These are phyloP conservation scores for Diaporthe humulicola DNA, from an alignment of 2,329 filamentous ascomycete genomes.

Conservation along the genomic window DNA sequence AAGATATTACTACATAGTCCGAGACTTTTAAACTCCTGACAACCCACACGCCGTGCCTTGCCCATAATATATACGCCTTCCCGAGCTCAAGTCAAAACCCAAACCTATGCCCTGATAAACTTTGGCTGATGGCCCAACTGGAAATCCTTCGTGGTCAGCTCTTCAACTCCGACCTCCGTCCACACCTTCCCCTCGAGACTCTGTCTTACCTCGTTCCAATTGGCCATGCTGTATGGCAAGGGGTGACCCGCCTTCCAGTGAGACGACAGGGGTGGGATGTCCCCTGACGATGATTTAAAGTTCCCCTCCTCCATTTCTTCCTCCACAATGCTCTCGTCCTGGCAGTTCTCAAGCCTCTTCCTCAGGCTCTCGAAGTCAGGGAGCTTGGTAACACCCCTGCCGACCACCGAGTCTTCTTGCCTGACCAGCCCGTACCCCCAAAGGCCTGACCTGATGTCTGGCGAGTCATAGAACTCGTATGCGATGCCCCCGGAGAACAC, in stretches of 20 bases:
- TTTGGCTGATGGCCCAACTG: constrained; percentile 19
- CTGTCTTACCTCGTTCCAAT: constrained; percentile 33
- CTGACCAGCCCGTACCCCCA: constrained; percentile 58
- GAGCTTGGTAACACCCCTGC: constrained; percentile 30
- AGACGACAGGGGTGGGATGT: constrained; percentile 31
- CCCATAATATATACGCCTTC: not conserved
- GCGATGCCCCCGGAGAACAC: constrained; percentile 71
- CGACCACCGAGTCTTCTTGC: constrained; percentile 15
- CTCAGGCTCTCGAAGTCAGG: constrained; percentile 36
- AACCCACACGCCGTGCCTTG: not conserved
- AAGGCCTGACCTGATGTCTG: constrained; percentile 46
- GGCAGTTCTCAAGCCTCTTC: constrained; percentile 20
- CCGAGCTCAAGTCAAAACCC: not conserved
- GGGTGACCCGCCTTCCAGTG: constrained; percentile 40
- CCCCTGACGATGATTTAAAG: not conserved
- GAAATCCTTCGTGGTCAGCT: constrained; percentile 20
- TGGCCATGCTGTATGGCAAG: constrained; percentile 34
- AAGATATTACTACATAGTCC: not conserved
- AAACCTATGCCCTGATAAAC: constrained; percentile 22
- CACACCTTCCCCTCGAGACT: constrained; percentile 35
- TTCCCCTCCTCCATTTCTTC: constrained; percentile 3
- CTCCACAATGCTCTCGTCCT: not conserved
- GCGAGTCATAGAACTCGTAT: constrained; percentile 72
- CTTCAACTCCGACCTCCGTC: constrained; percentile 33
- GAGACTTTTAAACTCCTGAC: constrained; percentile 3